Base-by-base conservation (phyloP, 768 basidiomycete genomes). In the Postia placenta region DNA sequence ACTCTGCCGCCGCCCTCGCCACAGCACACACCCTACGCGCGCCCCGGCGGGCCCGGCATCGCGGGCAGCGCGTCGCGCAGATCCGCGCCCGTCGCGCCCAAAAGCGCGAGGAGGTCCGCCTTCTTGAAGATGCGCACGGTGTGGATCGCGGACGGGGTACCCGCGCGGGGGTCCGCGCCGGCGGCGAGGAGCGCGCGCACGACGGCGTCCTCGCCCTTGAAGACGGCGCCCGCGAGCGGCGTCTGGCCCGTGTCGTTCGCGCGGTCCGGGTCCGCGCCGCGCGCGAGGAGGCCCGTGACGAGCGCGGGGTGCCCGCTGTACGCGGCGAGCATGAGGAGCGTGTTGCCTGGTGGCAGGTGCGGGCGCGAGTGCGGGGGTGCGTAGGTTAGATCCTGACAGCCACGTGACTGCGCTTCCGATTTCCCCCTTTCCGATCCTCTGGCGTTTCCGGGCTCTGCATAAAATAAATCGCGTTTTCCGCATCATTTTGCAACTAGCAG, bases 321-420 rank as follows among this genome's bases (percentile, higher is more conserved):
- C 1, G 87, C 77, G 2, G 83, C 81, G 44, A 88, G 76, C 85
- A 90, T 90, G 46, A 90, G 68, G 5, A 91, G 69, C 4, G 85
- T 86, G 61, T 90, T 89, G 19, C 88, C 87, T 83, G 58, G 15
- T 7, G 30, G 15, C 15, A 15, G 7, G 30, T 33, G 30, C 30
- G 15, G 30, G n/a, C n/a, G n/a, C n/a, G n/a, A n/a, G n/a, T n/a
- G n/a, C n/a, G n/a, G n/a, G n/a, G n/a, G n/a, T n/a, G n/a, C n/a
- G n/a, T n/a, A n/a, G n/a, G n/a, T n/a, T n/a, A n/a, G n/a, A n/a
- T n/a, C n/a, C n/a, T n/a, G n/a, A n/a, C n/a, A n/a, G n/a, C n/a
- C n/a, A n/a, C n/a, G n/a, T n/a, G n/a, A n/a, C n/a, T n/a, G n/a
- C n/a, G n/a, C n/a, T n/a, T n/a, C n/a, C n/a, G n/a, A n/a, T n/a